Evolutionary conservation across 1,139 yeast genomes (phyloP), one percentile per base, ranked within the genome.

Genomic region (Pichia sp.): DNA sequence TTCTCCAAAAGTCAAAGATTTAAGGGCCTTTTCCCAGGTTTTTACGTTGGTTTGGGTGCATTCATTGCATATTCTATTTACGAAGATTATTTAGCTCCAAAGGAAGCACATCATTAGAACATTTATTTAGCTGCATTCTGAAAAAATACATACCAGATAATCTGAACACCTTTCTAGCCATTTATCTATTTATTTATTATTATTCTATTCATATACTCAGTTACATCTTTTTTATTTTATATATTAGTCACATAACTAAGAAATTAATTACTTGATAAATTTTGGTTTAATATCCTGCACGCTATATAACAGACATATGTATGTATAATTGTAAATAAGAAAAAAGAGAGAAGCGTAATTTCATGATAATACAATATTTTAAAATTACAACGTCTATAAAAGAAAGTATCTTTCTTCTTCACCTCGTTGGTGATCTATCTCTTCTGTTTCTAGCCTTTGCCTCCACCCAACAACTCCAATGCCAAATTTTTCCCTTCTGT

Each of bases 391-490:
- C 5, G 30, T n/a, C 20, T 42, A 32, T 40, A 32, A 15, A 32
- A 22, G 24, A 15, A n/a, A 12, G 8, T 15, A 7, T 13, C 15
- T 6, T 9, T 30, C 23, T 15, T 27, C 13, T 11, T 37, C 16
- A 41, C 25, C 42, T 46, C 23, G 51, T 57, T 40, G 64, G 67
- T n/a, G 64, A 63, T 44, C 61, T 51, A 43, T 60, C 67, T 44
- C 48, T 61, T 61, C 40, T 49, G 22, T 22, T 27, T 29, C 48
- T 52, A 4, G 61, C 59, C 36, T 56, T 56, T 6, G 95, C 80
- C 61, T 90, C 97, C 40, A 80, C 73, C 62, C 74, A 84, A 64
- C 99, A 94, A 2, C 81, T 72, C 38, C 85, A 85, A 68, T 94
- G 98, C 62, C 84, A 85, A 42, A 85, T 79, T 46, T 65, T 65